A percentile compares a stretch with the other conserved stretches of the same genome.
Conservation (phyloP, 179 eudicot genomes). For the Monotropa hypopitys region DNA sequence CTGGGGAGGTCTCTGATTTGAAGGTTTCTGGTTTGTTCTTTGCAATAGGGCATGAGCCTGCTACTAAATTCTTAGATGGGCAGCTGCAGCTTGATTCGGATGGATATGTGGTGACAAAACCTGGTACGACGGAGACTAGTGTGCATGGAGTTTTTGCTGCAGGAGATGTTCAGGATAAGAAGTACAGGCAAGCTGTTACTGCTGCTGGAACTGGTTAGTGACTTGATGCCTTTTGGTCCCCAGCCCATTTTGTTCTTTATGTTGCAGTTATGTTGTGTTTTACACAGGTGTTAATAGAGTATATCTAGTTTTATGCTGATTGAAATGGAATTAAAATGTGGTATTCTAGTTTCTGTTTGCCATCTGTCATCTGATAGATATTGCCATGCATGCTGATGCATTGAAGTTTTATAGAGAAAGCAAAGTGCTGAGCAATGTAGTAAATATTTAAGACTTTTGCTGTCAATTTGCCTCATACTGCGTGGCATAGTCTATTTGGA, state of each 20-base stretch:
- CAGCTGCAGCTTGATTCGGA: conserved; percentile 70
- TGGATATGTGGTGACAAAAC: conserved; percentile 68
- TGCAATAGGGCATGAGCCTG: conserved; percentile 95
- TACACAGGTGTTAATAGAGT: neutral
- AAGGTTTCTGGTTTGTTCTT: conserved; percentile 82
- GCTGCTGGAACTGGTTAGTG: conserved; percentile 86
- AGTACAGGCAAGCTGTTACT: conserved; percentile 88
- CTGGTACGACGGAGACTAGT: conserved; percentile 72
- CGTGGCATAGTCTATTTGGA: neutral
- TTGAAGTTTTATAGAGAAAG: neutral
- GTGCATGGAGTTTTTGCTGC: conserved; percentile 87
- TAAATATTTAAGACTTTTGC: neutral
- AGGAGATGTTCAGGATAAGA: conserved; percentile 98
- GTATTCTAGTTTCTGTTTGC: neutral
- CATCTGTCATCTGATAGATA: neutral
- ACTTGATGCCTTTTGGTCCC: neutral
- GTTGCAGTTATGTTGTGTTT: neutral
- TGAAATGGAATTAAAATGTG: neutral
- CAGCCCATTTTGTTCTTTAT: neutral
- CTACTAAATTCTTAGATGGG: conserved; percentile 72
- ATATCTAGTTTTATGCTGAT: neutral
- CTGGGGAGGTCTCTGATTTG: conserved; percentile 63
- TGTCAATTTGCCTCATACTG: neutral
- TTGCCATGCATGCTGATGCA: too few species aligned
- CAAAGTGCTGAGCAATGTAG: neutral